A percentile compares a stretch with the other conserved stretches of the same genome.
These are phyloP conservation scores for Vitis hybrid DNA, from an alignment of 177 flowering plant species.

Conservation along the genomic window DNA sequence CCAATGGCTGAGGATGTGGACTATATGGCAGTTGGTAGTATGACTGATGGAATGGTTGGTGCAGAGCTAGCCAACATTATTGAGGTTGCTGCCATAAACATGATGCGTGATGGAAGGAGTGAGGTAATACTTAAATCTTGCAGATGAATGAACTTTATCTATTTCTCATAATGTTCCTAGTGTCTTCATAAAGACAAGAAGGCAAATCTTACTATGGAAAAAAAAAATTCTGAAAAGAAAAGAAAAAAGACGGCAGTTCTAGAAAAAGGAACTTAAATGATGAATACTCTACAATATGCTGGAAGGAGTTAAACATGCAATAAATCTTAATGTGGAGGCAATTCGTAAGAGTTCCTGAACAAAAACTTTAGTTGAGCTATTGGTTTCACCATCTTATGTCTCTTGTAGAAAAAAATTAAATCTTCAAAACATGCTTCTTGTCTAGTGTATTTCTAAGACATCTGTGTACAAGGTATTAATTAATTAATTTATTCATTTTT, in stretches of 20 bases:
- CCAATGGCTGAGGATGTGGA: conserved; percentile 97
- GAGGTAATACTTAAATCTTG: conserved; percentile 52
- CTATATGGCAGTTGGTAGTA: conserved; percentile 82
- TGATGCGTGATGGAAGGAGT: conserved; percentile 91
- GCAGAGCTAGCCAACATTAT: conserved; percentile 94
- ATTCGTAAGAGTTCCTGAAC: neutral
- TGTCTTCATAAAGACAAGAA: neutral
- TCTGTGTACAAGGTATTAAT: too few species aligned
- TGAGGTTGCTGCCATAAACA: conserved; percentile 89
- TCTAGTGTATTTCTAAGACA: neutral
- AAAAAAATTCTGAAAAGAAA: neutral
- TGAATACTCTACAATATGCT: neutral
- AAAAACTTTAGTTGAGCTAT: neutral
- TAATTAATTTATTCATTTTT: too few species aligned
- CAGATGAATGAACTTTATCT: neutral
- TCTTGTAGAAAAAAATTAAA: neutral
- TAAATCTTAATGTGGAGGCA: neutral
- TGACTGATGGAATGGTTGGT: conserved; percentile 97
- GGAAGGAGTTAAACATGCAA: neutral
- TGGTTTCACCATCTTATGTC: neutral
- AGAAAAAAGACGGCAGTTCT: neutral
- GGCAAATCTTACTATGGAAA: neutral
- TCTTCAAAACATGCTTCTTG: neutral
- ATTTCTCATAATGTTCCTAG: conserved; percentile 5
- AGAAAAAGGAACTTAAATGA: neutral